A percentile compares a stretch with the other conserved stretches of the same genome.
phyloP scores from a whole-genome alignment of 2,329 filamentous ascomycete species.

The Laburnicola sp. region DNA sequence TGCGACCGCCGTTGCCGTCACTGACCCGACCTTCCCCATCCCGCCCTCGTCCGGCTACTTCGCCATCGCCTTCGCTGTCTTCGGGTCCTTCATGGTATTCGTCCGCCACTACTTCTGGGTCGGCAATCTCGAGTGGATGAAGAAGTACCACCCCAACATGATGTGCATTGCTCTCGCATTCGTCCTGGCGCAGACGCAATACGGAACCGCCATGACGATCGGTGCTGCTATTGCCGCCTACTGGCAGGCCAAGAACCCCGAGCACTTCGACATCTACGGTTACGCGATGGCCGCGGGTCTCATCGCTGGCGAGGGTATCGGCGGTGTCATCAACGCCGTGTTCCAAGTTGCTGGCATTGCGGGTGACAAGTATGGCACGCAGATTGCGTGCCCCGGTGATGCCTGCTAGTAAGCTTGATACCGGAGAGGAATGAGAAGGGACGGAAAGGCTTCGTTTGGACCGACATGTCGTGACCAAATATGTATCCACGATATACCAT shows the following conservation, averaged over 20 bases:
- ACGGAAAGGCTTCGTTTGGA: background rate
- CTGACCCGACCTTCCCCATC: constrained; percentile 59
- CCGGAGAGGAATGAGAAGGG: background rate
- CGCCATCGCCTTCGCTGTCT: constrained; percentile 58
- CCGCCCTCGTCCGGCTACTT: constrained; percentile 61
- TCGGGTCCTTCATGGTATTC: constrained; percentile 57
- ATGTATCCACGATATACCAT: background rate
- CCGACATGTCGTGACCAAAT: background rate
- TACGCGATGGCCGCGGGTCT: constrained; percentile 64
- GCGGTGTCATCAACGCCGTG: constrained; percentile 64
- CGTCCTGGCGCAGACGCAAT: constrained; percentile 60
- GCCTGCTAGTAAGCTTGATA: no score
- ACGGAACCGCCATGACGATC: constrained; percentile 62
- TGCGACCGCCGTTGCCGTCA: constrained; percentile 66
- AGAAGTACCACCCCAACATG: constrained; percentile 63
- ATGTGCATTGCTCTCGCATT: constrained; percentile 64
- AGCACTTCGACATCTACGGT: constrained; percentile 60
- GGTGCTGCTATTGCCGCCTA: constrained; percentile 57
- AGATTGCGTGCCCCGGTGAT: constrained; percentile 47
- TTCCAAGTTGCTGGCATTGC: constrained; percentile 52
- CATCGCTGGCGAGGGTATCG: constrained; percentile 66
- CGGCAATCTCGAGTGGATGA: constrained; percentile 58
- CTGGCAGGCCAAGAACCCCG: constrained; percentile 59
- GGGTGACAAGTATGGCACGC: constrained; percentile 48
- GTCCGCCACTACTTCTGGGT: constrained; percentile 59